Evolutionary conservation across 345 rosid species (phyloP).

Genomic region (Lumnitzera racemosa): DNA sequence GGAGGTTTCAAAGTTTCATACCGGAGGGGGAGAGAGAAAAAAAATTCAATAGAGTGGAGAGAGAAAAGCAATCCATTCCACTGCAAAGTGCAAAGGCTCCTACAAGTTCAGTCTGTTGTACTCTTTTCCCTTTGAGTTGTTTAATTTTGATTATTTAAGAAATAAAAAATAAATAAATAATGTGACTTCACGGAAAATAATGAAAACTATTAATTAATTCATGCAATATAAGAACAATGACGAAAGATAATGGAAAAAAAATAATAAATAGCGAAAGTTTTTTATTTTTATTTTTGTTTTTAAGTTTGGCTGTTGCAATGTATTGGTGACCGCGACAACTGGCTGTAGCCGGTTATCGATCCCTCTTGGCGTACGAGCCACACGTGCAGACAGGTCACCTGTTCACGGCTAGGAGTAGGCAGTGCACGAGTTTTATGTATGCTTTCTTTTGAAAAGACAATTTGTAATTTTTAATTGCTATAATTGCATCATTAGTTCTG

Average conservation of each 20-base stretch:
- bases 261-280: too few species aligned
- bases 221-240: too few species aligned
- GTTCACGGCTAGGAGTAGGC: constrained; percentile 2
- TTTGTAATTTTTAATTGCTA: too few species aligned
- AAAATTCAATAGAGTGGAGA: too few species aligned
- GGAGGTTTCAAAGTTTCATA: not conserved
- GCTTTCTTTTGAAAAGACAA: too few species aligned
- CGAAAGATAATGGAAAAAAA: too few species aligned
- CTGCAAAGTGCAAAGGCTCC: constrained; percentile 3
- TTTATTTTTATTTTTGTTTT: too few species aligned
- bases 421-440: too few species aligned
- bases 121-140: constrained; percentile 8
- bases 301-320: not conserved
- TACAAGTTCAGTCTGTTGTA: not conserved
- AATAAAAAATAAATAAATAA: not conserved
- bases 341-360: constrained; percentile 7
- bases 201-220: too few species aligned
- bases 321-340: constrained; percentile 12
- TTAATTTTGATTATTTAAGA: constrained; percentile 1
- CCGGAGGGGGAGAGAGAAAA: not conserved
- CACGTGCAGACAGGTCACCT: constrained; percentile 18
- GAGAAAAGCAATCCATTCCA: not conserved
- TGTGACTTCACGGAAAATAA: constrained; percentile 3
- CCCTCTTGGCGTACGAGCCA: constrained; percentile 3
- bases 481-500: too few species aligned